Evolutionary conservation across 257 asterid species (phyloP).

Genomic region (Rubia yunnanensis): DNA sequence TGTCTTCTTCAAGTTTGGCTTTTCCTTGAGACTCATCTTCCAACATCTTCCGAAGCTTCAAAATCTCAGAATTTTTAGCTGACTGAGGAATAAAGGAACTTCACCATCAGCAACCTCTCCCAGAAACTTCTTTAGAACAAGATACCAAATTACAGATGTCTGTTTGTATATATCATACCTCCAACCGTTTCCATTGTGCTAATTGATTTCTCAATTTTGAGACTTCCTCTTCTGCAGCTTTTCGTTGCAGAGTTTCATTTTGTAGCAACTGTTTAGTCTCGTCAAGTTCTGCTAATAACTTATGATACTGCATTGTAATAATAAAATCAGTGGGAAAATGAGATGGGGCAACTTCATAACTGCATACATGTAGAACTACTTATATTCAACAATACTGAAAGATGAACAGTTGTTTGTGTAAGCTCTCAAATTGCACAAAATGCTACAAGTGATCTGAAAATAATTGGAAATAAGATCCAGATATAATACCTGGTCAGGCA

Average conservation of each 20-base stretch:
- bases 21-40: constrained; percentile 55
- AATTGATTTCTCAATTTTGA: constrained; percentile 43
- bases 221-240: constrained; percentile 64
- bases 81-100: constrained; percentile 31
- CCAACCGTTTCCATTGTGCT: constrained; percentile 48
- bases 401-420: not conserved
- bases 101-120: constrained; percentile 17
- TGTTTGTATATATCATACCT: constrained; percentile 33
- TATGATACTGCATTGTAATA: constrained; percentile 32
- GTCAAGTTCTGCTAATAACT: constrained; percentile 42
- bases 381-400: not conserved
- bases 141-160: not conserved
- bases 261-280: constrained; percentile 51
- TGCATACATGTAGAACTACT: no score
- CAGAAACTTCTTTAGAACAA: constrained; percentile 7
- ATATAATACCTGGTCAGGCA: constrained; percentile 6
- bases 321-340: not conserved
- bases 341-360: not conserved
- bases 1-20: constrained; percentile 62
- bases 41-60: constrained; percentile 54
- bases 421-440: not conserved
- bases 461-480: not conserved
- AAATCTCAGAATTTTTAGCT: constrained; percentile 50
- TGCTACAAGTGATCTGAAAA: not conserved
- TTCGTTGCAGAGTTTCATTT: constrained; percentile 47